Base-by-base conservation (phyloP, 2,329 filamentous ascomycete species). In the Diaporthe capsici region DNA sequence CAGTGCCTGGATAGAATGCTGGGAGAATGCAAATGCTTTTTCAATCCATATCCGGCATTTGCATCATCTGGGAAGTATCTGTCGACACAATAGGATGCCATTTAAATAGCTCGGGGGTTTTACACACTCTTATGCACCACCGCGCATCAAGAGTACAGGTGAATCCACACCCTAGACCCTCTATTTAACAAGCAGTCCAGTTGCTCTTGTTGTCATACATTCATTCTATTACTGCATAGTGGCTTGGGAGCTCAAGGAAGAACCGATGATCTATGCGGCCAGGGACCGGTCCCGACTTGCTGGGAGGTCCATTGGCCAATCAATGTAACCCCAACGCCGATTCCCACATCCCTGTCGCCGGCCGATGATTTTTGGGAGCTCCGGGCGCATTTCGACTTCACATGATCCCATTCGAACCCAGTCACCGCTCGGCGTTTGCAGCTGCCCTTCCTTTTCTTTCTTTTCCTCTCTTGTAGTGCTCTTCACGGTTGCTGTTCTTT, bases 361-460 rank as follows among this genome's bases (percentile, higher is more conserved):
- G 44, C 55, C 63, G 44, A 74, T 53, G 37, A 51, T 51, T 76
- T 76, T 74, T 58, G 39, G 72, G 63, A 20, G 72, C 63, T 74
- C 55, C 53, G n/a, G 72, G 22, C 61, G 63, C 51, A 58, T 61
- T 42, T 58, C 67, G 31, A 76, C 65, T 60, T 67, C 57, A 72
- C 51, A 25, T 76, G 58, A 55, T n/a, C n/a, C 37, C 34, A n/a
- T 7, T 34, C 39, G 42, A 28, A 67, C 20, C 20, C 5, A 15
- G 28, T 67, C 47, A 57, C 65, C n/a, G 22, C 31, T 68, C 65
- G 31, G 31, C 63, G 20, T 25, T 47, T 8, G 28, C 20, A 22
- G 28, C 44, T n/a, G 28, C 28, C 44, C 12, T 51, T 34, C 12
- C 2, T 17, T 34, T 37, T 10, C 31, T 15, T 28, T 28, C 13